A percentile compares a stretch with the other conserved stretches of the same genome.
phyloP scores from a whole-genome alignment of 306 rosid species.

The Fragaria iinumae region DNA sequence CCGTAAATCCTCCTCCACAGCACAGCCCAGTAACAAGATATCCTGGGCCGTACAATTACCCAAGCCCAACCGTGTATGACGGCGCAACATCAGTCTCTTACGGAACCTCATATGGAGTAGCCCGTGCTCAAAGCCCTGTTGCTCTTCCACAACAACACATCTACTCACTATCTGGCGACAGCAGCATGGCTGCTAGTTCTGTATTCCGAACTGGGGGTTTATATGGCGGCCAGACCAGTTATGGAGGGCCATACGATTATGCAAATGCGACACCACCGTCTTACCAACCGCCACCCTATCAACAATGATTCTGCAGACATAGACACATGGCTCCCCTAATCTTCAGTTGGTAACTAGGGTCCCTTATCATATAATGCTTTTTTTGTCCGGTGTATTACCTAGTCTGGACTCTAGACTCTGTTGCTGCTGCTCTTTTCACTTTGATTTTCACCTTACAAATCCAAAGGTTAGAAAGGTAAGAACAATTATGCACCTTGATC shows the following conservation, averaged over 20 bases:
- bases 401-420: not conserved
- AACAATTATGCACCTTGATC: not conserved
- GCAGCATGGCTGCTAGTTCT: constrained; percentile 39
- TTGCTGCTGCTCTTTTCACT: not conserved
- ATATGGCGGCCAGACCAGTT: constrained; percentile 58
- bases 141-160: constrained; percentile 52
- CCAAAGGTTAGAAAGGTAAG: not conserved
- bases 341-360: not conserved
- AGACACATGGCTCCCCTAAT: too few species aligned
- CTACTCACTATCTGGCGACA: constrained; percentile 57
- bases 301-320: constrained; percentile 27
- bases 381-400: not conserved
- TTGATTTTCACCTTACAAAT: not conserved
- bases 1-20: constrained; percentile 45
- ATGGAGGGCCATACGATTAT: constrained; percentile 46
- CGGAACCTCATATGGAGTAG: constrained; percentile 46
- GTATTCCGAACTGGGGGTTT: constrained; percentile 43
- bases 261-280: constrained; percentile 45
- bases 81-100: constrained; percentile 47
- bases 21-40: constrained; percentile 60
- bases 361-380: not conserved
- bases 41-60: constrained; percentile 42
- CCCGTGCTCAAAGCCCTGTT: constrained; percentile 58
- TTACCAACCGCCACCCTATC: constrained; percentile 48
- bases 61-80: constrained; percentile 48